Percentiles rank a stretch among this genome's conserved stretches.
Conservation (phyloP, 1,284 basidiomycete genomes). For the Xerocomus minutiporus region DNA sequence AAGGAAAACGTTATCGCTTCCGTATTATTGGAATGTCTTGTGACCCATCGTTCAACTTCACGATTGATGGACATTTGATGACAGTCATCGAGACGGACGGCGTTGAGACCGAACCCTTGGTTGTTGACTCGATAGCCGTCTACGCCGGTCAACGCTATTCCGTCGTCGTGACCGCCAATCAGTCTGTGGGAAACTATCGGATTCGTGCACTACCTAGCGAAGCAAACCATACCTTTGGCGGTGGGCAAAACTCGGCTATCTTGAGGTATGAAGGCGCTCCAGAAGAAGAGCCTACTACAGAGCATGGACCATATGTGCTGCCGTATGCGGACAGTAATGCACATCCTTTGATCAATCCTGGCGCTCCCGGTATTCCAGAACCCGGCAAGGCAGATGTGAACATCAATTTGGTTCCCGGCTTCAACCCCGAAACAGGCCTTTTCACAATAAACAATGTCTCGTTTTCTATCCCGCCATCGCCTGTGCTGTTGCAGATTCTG, state of each 20-base stretch:
- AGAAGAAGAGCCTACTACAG: no score
- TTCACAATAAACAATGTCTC: constrained; percentile 27
- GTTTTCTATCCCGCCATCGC: constrained; percentile 24
- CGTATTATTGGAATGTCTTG: constrained; percentile 35
- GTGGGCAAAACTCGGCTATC: no score
- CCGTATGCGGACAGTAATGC: constrained; percentile 18
- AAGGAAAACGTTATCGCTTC: constrained; percentile 31
- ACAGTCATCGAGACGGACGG: no score
- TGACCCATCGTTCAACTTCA: background rate
- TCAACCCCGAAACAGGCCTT: constrained; percentile 2
- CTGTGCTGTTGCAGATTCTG: constrained; percentile 23
- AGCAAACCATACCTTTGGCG: no score
- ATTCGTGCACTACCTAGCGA: constrained; percentile 29
- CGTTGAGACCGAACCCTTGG: no score
- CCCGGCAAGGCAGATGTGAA: constrained; percentile 39
- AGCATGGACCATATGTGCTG: no score
- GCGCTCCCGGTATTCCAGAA: constrained; percentile 36
- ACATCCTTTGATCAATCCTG: constrained; percentile 21
- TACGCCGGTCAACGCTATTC: constrained; percentile 27
- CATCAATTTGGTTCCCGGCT: constrained; percentile 34
- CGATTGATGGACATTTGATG: no score
- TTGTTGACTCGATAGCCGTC: constrained; percentile 11
- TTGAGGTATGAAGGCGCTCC: no score
- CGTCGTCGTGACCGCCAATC: constrained; percentile 30
- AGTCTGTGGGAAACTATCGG: constrained; percentile 42